Evolutionary conservation across 2,329 filamentous ascomycete genomes (phyloP).

Genomic region (Fusarium nurragi): DNA sequence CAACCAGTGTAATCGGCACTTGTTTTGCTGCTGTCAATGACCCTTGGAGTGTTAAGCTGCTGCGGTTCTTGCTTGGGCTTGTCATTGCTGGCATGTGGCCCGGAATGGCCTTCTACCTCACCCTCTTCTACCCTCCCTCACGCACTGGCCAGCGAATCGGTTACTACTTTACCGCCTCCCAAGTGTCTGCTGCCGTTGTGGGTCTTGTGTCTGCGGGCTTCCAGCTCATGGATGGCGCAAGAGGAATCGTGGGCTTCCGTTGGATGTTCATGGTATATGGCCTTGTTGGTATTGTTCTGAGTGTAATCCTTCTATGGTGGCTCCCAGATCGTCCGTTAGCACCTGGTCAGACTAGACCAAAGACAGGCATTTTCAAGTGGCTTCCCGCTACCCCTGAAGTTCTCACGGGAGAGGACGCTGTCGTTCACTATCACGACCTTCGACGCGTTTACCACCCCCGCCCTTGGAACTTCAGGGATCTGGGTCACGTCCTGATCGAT

Average conservation of each 20-base stretch:
- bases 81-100: slow-evolving; percentile 96
- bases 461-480: slow-evolving; percentile 77
- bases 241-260: slow-evolving; percentile 81
- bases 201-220: slow-evolving; percentile 91
- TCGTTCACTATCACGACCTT: slow-evolving; percentile 85
- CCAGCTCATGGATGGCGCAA: slow-evolving; percentile 84
- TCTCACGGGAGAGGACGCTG: slow-evolving; percentile 78
- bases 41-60: slow-evolving; percentile 88
- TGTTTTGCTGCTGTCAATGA: slow-evolving; percentile 84
- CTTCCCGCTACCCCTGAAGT: slow-evolving; percentile 76
- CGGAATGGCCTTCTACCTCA: slow-evolving; percentile 92
- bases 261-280: slow-evolving; percentile 96
- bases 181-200: slow-evolving; percentile 88
- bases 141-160: slow-evolving; percentile 89
- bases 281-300: slow-evolving; percentile 75
- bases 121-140: slow-evolving; percentile 89
- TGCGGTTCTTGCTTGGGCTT: slow-evolving; percentile 84
- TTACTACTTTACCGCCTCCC: slow-evolving; percentile 87
- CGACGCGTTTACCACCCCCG: slow-evolving; percentile 80
- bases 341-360: slow-evolving; percentile 69
- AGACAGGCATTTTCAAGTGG: slow-evolving; percentile 66
- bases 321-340: slow-evolving; percentile 82
- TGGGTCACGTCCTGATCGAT: slow-evolving; percentile 77
- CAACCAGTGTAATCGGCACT: slow-evolving; percentile 83
- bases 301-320: slow-evolving; percentile 85